Base-by-base conservation (phyloP, 805 yeast genomes). In the Deakozyma indianensis region DNA sequence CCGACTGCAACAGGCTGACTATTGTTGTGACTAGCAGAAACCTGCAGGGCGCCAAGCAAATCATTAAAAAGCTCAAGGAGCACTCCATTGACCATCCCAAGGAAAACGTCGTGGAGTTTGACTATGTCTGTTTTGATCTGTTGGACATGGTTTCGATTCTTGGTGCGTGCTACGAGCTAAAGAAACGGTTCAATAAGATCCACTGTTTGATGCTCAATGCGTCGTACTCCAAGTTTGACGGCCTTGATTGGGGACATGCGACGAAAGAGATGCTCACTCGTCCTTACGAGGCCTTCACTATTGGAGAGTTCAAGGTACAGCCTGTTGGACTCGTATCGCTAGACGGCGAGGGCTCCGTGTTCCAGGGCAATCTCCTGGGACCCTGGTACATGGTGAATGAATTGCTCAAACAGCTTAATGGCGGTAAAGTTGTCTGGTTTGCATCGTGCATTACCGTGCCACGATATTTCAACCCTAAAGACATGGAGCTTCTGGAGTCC, bases 311-410 rank as follows among this genome's bases (percentile, higher is more conserved):
- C 64, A 87, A 90, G 62, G 71, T 82, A 32, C 97, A 92, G 67
- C 70, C 73, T 47, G 70, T 75, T 16, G 96, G 96, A 3, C 78
- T 80, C 22, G 77, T 73, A 56, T 76, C 95, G 1, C 44, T 20
- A 14, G 98, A 92, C 62, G 87, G 76, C 0, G 54, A 90, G 68
- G 96, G 97, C 1, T 65, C 83, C 24, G 86, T 87, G 3, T 92
- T 90, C 66, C 95, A 92, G 63, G 94, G 92, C 3, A 92, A 92
- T 58, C 95, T 90, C n/a, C 85, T 92, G 64, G 95, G 95, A 0
- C 97, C 97, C 2, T 88, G 83, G 65, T 92, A 79, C 61, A 65
- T 92, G 45, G 70, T 88, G 45, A 83, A 82, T 53, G 78, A 74
- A 50, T 63, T 90, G 20, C 60, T 69, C 35, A 75, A 75, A 2